Conservation (phyloP, 257 asterid species). For the Anisodus acutangulus region DNA sequence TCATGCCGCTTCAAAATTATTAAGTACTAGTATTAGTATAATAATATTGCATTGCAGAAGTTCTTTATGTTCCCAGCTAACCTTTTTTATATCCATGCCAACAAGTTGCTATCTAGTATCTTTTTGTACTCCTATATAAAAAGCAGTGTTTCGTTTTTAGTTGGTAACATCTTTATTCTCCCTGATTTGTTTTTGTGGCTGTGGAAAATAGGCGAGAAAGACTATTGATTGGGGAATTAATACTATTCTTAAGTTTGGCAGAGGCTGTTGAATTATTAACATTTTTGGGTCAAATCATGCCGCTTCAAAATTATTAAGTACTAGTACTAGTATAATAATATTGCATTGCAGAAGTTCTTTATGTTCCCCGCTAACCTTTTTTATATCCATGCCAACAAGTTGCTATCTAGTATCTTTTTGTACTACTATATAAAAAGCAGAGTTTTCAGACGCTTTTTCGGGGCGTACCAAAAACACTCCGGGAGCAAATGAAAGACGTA, state of each 20-base stretch:
- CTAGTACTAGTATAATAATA: conserved; percentile 27
- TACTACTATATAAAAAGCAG: not conserved
- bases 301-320: conserved; percentile 19
- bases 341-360: conserved; percentile 28
- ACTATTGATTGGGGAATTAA: conserved; percentile 26
- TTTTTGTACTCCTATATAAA: not conserved
- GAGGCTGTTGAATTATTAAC: conserved; percentile 31
- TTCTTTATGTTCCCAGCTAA: conserved; percentile 31
- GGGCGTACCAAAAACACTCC: not conserved
- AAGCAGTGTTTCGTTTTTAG: not conserved
- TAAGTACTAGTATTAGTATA: conserved; percentile 21
- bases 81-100: conserved; percentile 16
- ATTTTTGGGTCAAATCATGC: conserved; percentile 37
- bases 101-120: conserved; percentile 20
- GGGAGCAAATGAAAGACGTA: too few species aligned
- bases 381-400: not conserved
- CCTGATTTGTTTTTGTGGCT: not conserved
- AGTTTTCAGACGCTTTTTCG: not conserved
- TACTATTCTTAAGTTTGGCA: conserved; percentile 33
- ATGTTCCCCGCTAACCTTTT: conserved; percentile 31
- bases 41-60: conserved; percentile 30
- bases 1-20: conserved; percentile 30
- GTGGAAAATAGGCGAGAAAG: conserved; percentile 31
- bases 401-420: conserved; percentile 21
- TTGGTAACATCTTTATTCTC: not conserved